phyloP scores from a whole-genome alignment of 441 rosid genomes.

The Hypseocharis bilobata region DNA sequence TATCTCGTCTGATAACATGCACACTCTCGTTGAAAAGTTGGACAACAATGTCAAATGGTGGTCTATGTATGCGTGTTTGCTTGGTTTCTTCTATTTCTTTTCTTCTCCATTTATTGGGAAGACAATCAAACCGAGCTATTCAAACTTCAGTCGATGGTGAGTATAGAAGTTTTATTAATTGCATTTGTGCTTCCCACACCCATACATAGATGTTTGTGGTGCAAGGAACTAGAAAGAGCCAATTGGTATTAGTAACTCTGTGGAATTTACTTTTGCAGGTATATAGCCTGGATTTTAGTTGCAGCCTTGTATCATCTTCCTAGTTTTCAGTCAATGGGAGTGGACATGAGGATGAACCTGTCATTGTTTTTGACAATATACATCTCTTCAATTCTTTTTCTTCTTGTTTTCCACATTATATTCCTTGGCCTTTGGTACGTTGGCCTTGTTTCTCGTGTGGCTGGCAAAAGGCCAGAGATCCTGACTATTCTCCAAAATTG shows the following conservation, averaged over 20 bases:
- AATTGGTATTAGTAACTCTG: slow-evolving; percentile 4
- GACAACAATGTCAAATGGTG: slow-evolving; percentile 89
- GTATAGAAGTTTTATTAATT: slow-evolving; percentile 18
- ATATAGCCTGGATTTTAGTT: slow-evolving; percentile 91
- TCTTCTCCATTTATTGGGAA: slow-evolving; percentile 90
- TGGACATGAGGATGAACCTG: slow-evolving; percentile 97
- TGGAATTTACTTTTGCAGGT: slow-evolving; percentile 43
- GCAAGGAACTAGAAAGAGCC: slow-evolving; percentile 2
- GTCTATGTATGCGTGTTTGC: slow-evolving; percentile 95
- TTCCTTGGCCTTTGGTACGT: slow-evolving; percentile 82
- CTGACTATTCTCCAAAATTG: slow-evolving; percentile 89
- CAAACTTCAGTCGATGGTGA: slow-evolving; percentile 93
- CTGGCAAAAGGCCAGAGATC: slow-evolving; percentile 85
- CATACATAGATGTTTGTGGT: neutral
- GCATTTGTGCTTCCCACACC: neutral
- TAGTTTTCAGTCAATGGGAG: slow-evolving; percentile 97
- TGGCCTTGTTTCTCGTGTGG: slow-evolving; percentile 94
- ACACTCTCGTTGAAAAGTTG: slow-evolving; percentile 76
- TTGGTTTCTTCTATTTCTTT: slow-evolving; percentile 97
- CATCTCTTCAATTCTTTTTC: slow-evolving; percentile 77
- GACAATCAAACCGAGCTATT: slow-evolving; percentile 83
- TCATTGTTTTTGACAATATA: slow-evolving; percentile 83
- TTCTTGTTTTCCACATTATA: slow-evolving; percentile 80
- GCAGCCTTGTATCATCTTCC: slow-evolving; percentile 98
- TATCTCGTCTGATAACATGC: slow-evolving; percentile 93